Evolutionary conservation across 2,329 filamentous ascomycete genomes (phyloP).

Genomic region (Aspergillus hiratsukae): DNA sequence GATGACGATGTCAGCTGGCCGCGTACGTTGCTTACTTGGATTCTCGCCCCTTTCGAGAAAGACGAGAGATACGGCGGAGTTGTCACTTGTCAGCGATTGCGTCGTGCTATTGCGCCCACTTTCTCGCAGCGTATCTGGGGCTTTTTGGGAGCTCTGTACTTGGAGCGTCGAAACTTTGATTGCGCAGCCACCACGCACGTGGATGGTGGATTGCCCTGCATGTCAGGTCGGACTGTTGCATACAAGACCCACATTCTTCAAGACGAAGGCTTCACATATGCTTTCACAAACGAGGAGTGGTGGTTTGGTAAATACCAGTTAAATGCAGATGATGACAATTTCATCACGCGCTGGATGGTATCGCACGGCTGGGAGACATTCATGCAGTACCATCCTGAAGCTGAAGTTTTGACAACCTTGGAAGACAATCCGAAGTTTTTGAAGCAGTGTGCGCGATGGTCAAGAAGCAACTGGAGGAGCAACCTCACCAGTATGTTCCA

Average conservation of each 20-base stretch:
- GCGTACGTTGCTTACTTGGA: conserved; percentile 78
- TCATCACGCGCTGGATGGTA: conserved; percentile 94
- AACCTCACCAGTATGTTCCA: conserved; percentile 86
- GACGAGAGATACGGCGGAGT: conserved; percentile 74
- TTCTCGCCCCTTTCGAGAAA: conserved; percentile 88
- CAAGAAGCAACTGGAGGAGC: conserved; percentile 95
- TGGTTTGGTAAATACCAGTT: conserved; percentile 72
- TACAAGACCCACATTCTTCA: conserved; percentile 86
- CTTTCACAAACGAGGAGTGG: conserved; percentile 90
- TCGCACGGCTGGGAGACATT: conserved; percentile 89
- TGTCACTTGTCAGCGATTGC: conserved; percentile 83
- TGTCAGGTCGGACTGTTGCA: conserved; percentile 89
- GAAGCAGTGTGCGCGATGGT: conserved; percentile 91
- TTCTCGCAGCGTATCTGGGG: conserved; percentile 68
- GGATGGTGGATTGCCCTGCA: conserved; percentile 92
- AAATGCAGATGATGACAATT: conserved; percentile 97
- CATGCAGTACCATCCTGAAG: conserved; percentile 89
- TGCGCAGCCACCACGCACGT: conserved; percentile 93
- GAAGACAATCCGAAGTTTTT: conserved; percentile 86
- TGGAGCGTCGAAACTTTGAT: conserved; percentile 92
- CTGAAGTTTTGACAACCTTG: conserved; percentile 86
- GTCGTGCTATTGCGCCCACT: conserved; percentile 60
- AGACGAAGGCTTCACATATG: conserved; percentile 77
- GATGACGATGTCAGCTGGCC: conserved; percentile 97
- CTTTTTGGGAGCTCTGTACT: conserved; percentile 86